phyloP scores from a whole-genome alignment of 805 yeast genomes.

The Yarrowia yakushimensis region DNA sequence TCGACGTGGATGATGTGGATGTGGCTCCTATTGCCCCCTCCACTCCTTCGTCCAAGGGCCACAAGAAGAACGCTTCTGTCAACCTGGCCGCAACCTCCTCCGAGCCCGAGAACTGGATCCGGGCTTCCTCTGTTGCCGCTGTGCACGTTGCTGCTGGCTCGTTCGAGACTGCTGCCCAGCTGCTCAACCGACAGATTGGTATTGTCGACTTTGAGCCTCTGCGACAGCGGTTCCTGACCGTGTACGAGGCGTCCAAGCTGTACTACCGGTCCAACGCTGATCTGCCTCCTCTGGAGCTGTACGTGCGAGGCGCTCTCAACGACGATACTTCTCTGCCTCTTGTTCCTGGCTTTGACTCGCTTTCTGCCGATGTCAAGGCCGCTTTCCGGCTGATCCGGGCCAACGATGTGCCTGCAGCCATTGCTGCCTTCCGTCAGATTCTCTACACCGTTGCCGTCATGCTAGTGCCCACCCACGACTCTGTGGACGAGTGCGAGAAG shows the following conservation, averaged over 20 bases:
- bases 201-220: slow-evolving; percentile 83
- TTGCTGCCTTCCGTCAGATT: slow-evolving; percentile 70
- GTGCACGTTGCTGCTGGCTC: slow-evolving; percentile 95
- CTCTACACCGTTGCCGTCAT: slow-evolving; percentile 70
- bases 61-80: slow-evolving; percentile 29
- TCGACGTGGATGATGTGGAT: slow-evolving; percentile 44
- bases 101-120: slow-evolving; percentile 77
- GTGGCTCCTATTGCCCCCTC: slow-evolving; percentile 40
- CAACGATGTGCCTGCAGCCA: slow-evolving; percentile 79
- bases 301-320: slow-evolving; percentile 55
- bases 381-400: slow-evolving; percentile 83
- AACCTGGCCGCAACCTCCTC: slow-evolving; percentile 38
- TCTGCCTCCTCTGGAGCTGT: slow-evolving; percentile 65
- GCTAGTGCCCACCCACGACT: slow-evolving; percentile 68
- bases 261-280: slow-evolving; percentile 72
- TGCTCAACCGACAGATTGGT: slow-evolving; percentile 86
- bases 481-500: slow-evolving; percentile 70
- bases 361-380: slow-evolving; percentile 58
- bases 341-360: slow-evolving; percentile 66
- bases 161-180: slow-evolving; percentile 91
- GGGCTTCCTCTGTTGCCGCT: slow-evolving; percentile 85
- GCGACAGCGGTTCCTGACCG: slow-evolving; percentile 74
- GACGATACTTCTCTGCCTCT: slow-evolving; percentile 61
- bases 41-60: slow-evolving; percentile 32
- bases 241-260: slow-evolving; percentile 75